Evolutionary conservation across 2,329 filamentous ascomycete genomes (phyloP).

Genomic region (Claviceps maximensis): DNA sequence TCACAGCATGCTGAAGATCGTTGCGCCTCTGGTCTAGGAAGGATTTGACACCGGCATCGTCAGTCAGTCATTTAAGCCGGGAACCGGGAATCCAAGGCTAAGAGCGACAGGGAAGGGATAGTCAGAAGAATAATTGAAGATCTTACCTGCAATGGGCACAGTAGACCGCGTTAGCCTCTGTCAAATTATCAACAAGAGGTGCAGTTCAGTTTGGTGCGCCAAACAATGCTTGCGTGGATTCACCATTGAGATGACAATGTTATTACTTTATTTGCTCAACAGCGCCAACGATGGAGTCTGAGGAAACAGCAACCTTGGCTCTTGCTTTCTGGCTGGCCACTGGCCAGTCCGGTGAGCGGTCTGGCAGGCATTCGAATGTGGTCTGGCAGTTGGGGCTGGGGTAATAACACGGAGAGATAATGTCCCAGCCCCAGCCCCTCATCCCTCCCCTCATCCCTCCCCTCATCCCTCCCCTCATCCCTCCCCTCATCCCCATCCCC

Average conservation of each 20-base stretch:
- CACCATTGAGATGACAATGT: background rate
- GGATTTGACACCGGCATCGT: background rate
- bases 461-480: background rate
- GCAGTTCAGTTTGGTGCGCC: background rate
- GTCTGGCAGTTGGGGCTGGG: background rate
- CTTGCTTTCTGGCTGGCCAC: no score
- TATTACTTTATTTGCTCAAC: no score
- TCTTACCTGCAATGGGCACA: background rate
- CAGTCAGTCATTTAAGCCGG: background rate
- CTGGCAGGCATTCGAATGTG: background rate
- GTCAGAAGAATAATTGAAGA: background rate
- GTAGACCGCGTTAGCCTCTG: background rate
- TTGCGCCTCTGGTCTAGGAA: background rate
- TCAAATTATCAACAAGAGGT: background rate
- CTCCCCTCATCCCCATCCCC: no score
- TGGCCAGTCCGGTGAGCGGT: background rate
- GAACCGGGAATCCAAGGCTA: background rate
- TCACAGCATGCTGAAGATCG: background rate
- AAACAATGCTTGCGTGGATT: background rate
- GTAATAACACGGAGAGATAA: background rate
- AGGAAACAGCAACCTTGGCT: background rate
- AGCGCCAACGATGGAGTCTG: background rate
- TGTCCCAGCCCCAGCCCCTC: background rate
- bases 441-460: no score
- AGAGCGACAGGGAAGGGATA: background rate